phyloP scores from a whole-genome alignment of 1,284 basidiomycete genomes.

The Cryptococcus depauperatus region DNA sequence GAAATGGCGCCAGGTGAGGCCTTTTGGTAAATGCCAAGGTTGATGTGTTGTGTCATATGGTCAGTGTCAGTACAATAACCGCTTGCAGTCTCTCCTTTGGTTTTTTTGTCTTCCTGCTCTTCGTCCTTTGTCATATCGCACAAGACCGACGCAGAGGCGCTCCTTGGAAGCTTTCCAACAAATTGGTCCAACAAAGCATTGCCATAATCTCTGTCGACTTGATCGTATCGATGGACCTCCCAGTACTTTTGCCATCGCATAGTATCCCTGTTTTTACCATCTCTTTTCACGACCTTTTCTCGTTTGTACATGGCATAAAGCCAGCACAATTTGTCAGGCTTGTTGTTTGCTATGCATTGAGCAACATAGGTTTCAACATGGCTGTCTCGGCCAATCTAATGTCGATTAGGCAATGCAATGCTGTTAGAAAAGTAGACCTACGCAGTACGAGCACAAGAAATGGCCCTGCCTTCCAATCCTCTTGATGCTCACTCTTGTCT shows the following conservation, averaged over 20 bases:
- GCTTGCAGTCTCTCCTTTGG: too few species aligned
- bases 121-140: too few species aligned
- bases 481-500: neutral
- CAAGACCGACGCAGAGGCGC: too few species aligned
- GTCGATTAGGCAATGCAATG: neutral
- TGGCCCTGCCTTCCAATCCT: neutral
- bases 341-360: neutral
- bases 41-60: too few species aligned
- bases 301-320: neutral
- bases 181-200: neutral
- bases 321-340: neutral
- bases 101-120: too few species aligned
- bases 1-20: too few species aligned
- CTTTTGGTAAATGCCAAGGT: too few species aligned
- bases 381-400: neutral
- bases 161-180: too few species aligned
- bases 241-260: neutral
- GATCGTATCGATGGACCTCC: neutral
- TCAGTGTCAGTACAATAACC: too few species aligned
- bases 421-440: neutral
- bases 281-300: neutral
- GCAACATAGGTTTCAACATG: neutral
- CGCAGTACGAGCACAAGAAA: neutral
- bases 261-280: neutral
- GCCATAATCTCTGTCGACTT: neutral